phyloP scores from a whole-genome alignment of 495 filamentous ascomycete genomes.

The Neurospora sp. region DNA sequence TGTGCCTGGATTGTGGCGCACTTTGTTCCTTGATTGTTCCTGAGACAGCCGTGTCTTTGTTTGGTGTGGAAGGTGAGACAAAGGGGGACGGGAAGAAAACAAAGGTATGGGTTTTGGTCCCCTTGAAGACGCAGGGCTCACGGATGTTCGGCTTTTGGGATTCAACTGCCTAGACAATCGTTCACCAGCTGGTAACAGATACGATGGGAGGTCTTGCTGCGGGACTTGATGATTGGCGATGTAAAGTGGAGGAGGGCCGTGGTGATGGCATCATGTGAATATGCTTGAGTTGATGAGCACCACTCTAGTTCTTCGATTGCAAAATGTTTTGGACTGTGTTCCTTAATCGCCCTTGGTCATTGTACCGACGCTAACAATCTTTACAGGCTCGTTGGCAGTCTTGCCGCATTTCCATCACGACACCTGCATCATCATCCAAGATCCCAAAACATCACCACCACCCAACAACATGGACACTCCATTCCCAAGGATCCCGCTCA shows the following conservation, averaged over 20 bases:
- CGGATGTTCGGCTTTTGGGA: not conserved
- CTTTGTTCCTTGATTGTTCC: not conserved
- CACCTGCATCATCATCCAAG: not conserved
- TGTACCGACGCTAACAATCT: not conserved
- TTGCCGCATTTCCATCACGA: not conserved
- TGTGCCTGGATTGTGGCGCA: not conserved
- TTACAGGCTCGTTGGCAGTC: not conserved
- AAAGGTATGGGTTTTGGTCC: too few species aligned
- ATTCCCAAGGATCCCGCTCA: not conserved
- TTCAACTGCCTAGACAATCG: not conserved
- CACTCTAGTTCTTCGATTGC: not conserved
- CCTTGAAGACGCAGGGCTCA: not conserved
- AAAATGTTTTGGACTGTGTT: accelerated
- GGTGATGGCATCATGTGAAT: not conserved
- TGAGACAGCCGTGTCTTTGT: not conserved
- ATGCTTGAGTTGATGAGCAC: not conserved
- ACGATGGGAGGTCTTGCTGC: not conserved
- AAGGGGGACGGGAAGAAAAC: not conserved
- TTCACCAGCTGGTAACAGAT: not conserved
- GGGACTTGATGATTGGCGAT: not conserved
- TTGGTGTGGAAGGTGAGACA: not conserved
- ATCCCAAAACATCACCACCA: not conserved
- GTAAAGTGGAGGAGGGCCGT: not conserved
- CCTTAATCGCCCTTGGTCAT: not conserved
- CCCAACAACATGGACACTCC: not conserved